These are phyloP conservation scores for Symbiodinium pilosum DNA, from an alignment of 73 alveolate species.

Conservation along the genomic window DNA sequence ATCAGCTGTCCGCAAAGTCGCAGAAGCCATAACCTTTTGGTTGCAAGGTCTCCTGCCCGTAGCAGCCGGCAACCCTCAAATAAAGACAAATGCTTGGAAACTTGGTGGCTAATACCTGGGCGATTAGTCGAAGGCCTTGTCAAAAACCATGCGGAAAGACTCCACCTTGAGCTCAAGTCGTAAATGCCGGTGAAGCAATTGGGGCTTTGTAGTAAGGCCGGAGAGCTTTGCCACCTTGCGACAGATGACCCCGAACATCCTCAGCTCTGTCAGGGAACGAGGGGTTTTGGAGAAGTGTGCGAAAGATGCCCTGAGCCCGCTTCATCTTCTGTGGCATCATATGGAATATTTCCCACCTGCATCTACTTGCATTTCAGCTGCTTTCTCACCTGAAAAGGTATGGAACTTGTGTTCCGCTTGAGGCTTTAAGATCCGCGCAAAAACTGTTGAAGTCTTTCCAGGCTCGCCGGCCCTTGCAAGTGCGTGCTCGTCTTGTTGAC, in stretches of 20 bases:
- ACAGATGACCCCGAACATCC: slow-evolving; percentile 81
- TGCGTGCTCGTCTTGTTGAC: no score
- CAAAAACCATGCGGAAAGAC: slow-evolving; percentile 82
- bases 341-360: slow-evolving; percentile 2
- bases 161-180: slow-evolving; percentile 22
- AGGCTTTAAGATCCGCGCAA: neutral
- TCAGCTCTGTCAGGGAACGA: no score
- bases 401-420: no score
- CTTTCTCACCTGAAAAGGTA: no score
- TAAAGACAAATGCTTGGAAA: neutral
- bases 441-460: neutral
- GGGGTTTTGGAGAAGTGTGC: no score
- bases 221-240: slow-evolving; percentile 63
- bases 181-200: neutral
- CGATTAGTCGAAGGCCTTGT: slow-evolving; percentile 20
- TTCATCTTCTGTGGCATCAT: neutral
- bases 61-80: neutral
- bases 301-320: no score
- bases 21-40: slow-evolving; percentile 93
- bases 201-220: neutral
- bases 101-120: no score
- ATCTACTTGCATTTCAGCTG: no score
- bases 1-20: slow-evolving; percentile 70
- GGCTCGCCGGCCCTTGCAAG: neutral
- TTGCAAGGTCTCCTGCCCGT: slow-evolving; percentile 58